phyloP scores from a whole-genome alignment of 345 rosid species.

The Populus nigra region DNA sequence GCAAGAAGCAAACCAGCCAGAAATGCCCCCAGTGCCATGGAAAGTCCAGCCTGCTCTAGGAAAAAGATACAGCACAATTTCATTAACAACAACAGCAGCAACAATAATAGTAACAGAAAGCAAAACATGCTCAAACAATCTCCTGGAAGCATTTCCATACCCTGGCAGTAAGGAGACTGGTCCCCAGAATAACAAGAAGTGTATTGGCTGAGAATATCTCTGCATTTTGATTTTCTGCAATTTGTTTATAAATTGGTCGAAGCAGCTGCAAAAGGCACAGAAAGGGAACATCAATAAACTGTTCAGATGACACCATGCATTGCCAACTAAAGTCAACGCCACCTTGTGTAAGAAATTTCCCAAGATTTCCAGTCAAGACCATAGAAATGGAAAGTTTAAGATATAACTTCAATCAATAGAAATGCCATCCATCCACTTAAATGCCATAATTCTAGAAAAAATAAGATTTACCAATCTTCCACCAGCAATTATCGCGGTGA shows the following conservation, averaged over 20 bases:
- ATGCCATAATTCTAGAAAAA: slow-evolving; percentile 9
- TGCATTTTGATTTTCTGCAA: slow-evolving; percentile 95
- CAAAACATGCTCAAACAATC: slow-evolving; percentile 15
- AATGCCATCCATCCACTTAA: slow-evolving; percentile 15
- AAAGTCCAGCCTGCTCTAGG: slow-evolving; percentile 87
- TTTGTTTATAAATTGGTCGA: slow-evolving; percentile 94
- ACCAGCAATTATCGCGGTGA: slow-evolving; percentile 92
- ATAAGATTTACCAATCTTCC: slow-evolving; percentile 80
- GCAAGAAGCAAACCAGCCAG: slow-evolving; percentile 99
- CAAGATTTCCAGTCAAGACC: slow-evolving; percentile 13
- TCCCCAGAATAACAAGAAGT: slow-evolving; percentile 91
- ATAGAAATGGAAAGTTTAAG: slow-evolving; percentile 2
- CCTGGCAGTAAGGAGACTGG: slow-evolving; percentile 99
- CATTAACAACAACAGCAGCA: not conserved
- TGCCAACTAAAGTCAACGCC: not conserved
- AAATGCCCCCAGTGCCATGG: slow-evolving; percentile 99
- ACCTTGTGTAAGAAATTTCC: not conserved
- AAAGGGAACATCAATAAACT: slow-evolving; percentile 12
- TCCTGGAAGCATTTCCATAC: slow-evolving; percentile 41
- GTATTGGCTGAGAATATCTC: slow-evolving; percentile 98
- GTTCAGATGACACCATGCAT: not conserved
- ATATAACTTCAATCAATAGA: slow-evolving; percentile 3
- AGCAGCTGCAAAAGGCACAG: slow-evolving; percentile 66
- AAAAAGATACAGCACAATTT: slow-evolving; percentile 18
- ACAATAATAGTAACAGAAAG: not conserved